phyloP scores from a whole-genome alignment of 2,329 filamentous ascomycete species.

The Alternaria arborescens region DNA sequence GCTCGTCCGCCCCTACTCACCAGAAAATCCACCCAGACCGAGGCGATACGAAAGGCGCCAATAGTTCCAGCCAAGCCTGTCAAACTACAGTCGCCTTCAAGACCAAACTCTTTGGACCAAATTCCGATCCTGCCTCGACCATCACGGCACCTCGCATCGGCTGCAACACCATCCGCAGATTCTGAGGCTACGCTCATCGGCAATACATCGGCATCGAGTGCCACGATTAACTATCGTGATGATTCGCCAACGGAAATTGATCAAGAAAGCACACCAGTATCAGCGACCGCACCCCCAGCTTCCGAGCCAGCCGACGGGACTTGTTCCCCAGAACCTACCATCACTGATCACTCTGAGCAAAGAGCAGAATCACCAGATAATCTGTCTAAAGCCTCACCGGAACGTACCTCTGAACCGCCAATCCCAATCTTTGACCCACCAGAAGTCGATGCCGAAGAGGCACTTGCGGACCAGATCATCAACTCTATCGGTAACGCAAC shows the following conservation, averaged over 20 bases:
- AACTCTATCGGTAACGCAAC: constrained; percentile 50
- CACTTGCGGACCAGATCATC: constrained; percentile 52
- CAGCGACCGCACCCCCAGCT: constrained; percentile 13
- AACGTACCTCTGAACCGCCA: constrained; percentile 25
- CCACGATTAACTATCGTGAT: constrained; percentile 8
- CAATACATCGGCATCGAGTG: constrained; percentile 27
- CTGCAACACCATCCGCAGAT: constrained; percentile 28
- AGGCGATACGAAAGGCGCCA: constrained; percentile 24
- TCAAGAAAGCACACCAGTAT: constrained; percentile 5
- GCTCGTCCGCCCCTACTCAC: constrained; percentile 30
- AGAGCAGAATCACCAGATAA: constrained; percentile 18
- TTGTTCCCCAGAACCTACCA: constrained; percentile 8
- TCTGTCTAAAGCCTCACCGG: constrained; percentile 17
- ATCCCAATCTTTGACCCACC: constrained; percentile 29
- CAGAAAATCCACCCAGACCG: constrained; percentile 27
- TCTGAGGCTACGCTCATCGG: constrained; percentile 42
- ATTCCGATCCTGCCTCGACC: constrained; percentile 20
- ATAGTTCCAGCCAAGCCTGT: constrained; percentile 17
- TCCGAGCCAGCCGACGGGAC: constrained; percentile 16
- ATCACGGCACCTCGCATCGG: constrained; percentile 12
- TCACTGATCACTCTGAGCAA: constrained; percentile 6
- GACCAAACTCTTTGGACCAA: constrained; percentile 28
- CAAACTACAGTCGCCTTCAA: constrained; percentile 25
- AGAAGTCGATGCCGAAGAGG: constrained; percentile 38
- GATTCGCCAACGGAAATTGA: constrained; percentile 12